phyloP scores from a whole-genome alignment of 208 protist species.

The Leishmania braziliensis region DNA sequence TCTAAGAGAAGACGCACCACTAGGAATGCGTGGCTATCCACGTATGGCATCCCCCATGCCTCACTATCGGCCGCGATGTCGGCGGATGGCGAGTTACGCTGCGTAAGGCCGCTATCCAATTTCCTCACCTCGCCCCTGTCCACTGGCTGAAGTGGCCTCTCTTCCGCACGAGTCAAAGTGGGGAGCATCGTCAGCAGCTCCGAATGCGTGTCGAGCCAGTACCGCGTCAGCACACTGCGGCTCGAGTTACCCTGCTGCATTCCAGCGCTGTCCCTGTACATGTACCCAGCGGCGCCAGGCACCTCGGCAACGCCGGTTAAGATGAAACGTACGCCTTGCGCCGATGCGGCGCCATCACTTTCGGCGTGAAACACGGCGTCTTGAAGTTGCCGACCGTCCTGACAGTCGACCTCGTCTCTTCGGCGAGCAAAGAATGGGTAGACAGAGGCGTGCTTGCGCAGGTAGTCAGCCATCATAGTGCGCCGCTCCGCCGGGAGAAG shows the following conservation, averaged over 20 bases:
- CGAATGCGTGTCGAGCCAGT: constrained; percentile 42
- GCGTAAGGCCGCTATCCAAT: constrained; percentile 6
- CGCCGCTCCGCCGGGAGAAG: constrained; percentile 30
- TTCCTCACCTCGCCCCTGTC: constrained; percentile 5
- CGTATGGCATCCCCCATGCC: constrained; percentile 18
- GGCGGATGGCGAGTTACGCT: not conserved
- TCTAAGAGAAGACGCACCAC: constrained; percentile 45
- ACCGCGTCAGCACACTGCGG: constrained; percentile 43
- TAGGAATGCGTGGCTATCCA: constrained; percentile 64
- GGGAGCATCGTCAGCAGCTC: constrained; percentile 29
- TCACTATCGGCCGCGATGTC: not conserved
- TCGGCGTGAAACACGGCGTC: constrained; percentile 23
- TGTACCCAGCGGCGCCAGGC: not conserved
- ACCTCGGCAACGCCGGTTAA: constrained; percentile 27
- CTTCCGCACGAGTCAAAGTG: constrained; percentile 39
- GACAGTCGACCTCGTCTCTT: not conserved
- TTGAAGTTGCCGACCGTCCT: constrained; percentile 19
- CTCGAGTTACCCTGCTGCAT: constrained; percentile 13
- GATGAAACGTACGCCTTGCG: constrained; percentile 36
- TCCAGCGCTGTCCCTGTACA: not conserved
- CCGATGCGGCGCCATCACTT: constrained; percentile 15
- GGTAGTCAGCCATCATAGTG: constrained; percentile 32
- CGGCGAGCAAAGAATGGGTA: constrained; percentile 43
- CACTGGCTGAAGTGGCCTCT: constrained; percentile 10
- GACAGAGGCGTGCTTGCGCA: constrained; percentile 29